These are phyloP conservation scores for Heliamphora pulchella DNA, from an alignment of 179 eudicot species.

Conservation along the genomic window DNA sequence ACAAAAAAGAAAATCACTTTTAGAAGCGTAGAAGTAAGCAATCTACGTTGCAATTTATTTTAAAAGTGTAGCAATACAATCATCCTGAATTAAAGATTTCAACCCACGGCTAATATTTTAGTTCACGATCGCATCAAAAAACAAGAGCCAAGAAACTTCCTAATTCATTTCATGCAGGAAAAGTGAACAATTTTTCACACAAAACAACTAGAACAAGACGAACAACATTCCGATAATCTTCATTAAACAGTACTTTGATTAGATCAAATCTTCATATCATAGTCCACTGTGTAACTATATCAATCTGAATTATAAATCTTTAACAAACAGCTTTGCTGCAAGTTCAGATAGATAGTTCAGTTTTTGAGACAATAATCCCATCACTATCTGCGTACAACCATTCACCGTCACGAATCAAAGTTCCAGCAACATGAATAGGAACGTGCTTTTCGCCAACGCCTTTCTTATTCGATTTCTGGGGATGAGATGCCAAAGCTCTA, in stretches of 20 bases:
- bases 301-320: not conserved
- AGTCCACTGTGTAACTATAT: not conserved
- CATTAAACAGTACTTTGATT: not conserved
- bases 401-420: conserved; percentile 32
- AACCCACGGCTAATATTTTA: not conserved
- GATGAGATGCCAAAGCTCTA: conserved; percentile 40
- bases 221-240: not conserved
- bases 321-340: not conserved
- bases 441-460: conserved; percentile 35
- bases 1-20: too few species aligned
- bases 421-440: conserved; percentile 32
- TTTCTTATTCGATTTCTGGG: conserved; percentile 37
- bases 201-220: not conserved
- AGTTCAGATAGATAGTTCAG: conserved; percentile 31
- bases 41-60: too few species aligned
- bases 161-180: not conserved
- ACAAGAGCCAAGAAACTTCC: not conserved
- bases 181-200: not conserved
- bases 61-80: too few species aligned
- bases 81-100: not conserved
- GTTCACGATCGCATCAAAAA: not conserved
- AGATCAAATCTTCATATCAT: not conserved
- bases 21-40: too few species aligned
- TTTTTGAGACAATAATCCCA: conserved; percentile 37
- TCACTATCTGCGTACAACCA: conserved; percentile 51